Conservation (phyloP, 345 rosid species). For the Abelmoschus esculentus region DNA sequence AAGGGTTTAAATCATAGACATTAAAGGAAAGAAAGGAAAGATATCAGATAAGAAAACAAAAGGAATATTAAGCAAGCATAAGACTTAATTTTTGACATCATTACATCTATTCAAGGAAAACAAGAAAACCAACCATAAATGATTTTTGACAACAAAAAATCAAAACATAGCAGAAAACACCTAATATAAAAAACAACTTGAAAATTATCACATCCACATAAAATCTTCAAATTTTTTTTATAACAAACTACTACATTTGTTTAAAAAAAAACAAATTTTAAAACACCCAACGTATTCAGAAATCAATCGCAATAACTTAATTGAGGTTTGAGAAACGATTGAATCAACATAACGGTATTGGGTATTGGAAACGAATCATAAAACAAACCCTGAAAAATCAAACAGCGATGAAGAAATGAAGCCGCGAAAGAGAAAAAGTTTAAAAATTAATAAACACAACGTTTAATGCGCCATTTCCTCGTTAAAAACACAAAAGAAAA, state of each 20-base stretch:
- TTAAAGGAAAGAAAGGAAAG: not conserved
- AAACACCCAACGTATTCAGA: too few relatives aligned
- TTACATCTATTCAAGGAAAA: not conserved
- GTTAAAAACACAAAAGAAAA: too few relatives aligned
- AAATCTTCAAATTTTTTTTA: not conserved
- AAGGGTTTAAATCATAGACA: not conserved
- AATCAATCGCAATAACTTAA: not conserved
- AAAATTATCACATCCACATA: constrained; percentile 1
- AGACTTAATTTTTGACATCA: not conserved
- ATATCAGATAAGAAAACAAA: not conserved
- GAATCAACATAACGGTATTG: constrained; percentile 1
- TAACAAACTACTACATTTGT: not conserved
- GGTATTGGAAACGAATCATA: not conserved
- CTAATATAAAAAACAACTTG: not conserved
- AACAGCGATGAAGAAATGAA: not conserved
- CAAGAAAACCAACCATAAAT: not conserved
- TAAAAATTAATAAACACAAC: too few relatives aligned
- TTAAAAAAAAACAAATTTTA: not conserved
- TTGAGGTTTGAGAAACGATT: not conserved
- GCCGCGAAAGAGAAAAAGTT: too few relatives aligned
- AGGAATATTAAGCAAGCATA: constrained; percentile 16
- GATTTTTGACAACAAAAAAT: not conserved
- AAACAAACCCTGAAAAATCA: constrained; percentile 11
- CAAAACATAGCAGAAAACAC: not conserved
- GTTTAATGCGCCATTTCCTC: too few relatives aligned